Evolutionary conservation across 208 protist genomes (phyloP).

Genomic region (Leishmania braziliensis): DNA sequence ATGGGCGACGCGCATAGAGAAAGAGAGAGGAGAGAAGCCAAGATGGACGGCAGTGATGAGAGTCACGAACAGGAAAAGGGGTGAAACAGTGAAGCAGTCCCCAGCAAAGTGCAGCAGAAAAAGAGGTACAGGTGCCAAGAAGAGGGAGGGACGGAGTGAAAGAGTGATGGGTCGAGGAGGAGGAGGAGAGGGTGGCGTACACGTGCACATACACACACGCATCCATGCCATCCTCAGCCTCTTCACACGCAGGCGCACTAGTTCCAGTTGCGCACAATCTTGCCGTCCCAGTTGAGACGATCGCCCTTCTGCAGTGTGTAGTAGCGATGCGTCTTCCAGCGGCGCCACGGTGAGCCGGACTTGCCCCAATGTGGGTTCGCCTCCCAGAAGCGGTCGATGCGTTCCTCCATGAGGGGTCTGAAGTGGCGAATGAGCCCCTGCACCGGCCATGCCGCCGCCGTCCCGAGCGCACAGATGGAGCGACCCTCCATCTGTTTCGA

Average conservation of each 20-base stretch:
- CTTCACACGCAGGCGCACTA: background rate
- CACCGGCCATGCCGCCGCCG: slow-evolving; percentile 98
- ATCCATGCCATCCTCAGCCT: background rate
- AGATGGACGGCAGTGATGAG: background rate
- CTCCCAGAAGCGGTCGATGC: slow-evolving; percentile 92
- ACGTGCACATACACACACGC: background rate
- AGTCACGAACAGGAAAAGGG: background rate
- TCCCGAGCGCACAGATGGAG: slow-evolving; percentile 99
- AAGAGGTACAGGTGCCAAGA: background rate
- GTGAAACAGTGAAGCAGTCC: background rate
- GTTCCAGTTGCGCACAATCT: slow-evolving; percentile 91
- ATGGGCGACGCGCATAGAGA: no score
- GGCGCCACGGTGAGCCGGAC: slow-evolving; percentile 76
- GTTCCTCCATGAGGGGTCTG: slow-evolving; percentile 94
- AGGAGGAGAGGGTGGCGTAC: background rate
- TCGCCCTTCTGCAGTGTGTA: slow-evolving; percentile 92
- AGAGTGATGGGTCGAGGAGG: no score
- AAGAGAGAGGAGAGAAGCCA: background rate
- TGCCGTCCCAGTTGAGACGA: slow-evolving; percentile 86
- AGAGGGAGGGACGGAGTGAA: background rate
- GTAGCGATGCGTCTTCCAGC: slow-evolving; percentile 90
- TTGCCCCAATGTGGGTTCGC: slow-evolving; percentile 90
- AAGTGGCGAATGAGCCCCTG: slow-evolving; percentile 98
- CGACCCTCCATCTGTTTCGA: slow-evolving; percentile 98
- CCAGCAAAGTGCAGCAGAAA: background rate